Evolutionary conservation across 768 basidiomycete genomes (phyloP), one percentile per base, ranked within the genome.

Genomic region (Amanita fuliginea): DNA sequence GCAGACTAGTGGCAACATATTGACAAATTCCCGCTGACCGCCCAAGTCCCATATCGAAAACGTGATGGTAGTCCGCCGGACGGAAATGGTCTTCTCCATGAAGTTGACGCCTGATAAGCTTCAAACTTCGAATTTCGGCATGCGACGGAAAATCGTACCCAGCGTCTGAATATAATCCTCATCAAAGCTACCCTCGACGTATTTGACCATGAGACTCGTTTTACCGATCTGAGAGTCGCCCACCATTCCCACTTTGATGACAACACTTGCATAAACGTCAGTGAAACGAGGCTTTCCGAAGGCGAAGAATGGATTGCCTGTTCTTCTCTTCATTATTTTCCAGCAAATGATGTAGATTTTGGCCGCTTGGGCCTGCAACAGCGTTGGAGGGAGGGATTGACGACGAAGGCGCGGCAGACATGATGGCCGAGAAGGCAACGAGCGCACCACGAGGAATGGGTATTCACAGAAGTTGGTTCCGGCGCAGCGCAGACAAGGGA

Each of bases 101-200:
- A 98, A 98, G 69, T 97, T 97, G 72, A 97, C 93, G 73, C 95
- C 90, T 73, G 57, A 51, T 21, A 32, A 4, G 32, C 11, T 19
- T 36, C 26, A 21, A 40, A 45, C 19, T 42, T 16, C 49, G 51
- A 39, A 34, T 54, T 41, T 51, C 40, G 48, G 11, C 8, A 10
- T 4, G 22, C 1, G 42, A 51, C 36, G 49, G 53, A 28, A 47
- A 34, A 37, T 10, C 82, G 51, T 61, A 85, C 91, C 95, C 70
- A 99, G 83, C 70, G 95, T 97, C 79, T 97, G 95, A 65, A 99
- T 97, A 71, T 98, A 98, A 67, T 97, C 95, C 73, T 95, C 93
- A 68, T 96, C 93, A 67, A 95, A 96, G 68, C 86, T 91, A 46
- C 95, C 95, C 71, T 99, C 95, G 53, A 97, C 94, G 62, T 98